These are phyloP conservation scores for Paraleonurus japonicus DNA, from an alignment of 257 asterid genomes.

Conservation along the genomic window DNA sequence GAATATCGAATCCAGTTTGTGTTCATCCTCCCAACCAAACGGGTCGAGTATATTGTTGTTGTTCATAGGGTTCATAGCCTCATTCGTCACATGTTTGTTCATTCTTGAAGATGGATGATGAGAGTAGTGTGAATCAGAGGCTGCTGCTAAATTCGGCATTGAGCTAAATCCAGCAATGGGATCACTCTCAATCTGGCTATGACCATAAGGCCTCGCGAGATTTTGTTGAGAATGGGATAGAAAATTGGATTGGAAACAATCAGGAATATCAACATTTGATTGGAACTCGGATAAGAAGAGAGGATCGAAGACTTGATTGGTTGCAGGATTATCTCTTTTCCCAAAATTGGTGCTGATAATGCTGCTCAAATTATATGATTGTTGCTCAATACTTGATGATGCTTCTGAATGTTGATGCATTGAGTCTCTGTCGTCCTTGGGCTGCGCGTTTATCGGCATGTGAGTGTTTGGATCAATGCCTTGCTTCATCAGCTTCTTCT, in stretches of 20 bases:
- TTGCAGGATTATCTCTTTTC: constrained; percentile 16
- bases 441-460: constrained; percentile 39
- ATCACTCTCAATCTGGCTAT: constrained; percentile 17
- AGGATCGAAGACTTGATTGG: constrained; percentile 57
- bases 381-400: constrained; percentile 7
- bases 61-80: not conserved
- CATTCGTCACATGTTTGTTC: too few relatives aligned
- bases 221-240: constrained; percentile 25
- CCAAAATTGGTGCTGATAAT: constrained; percentile 6
- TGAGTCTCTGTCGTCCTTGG: constrained; percentile 29
- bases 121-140: constrained; percentile 35
- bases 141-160: constrained; percentile 43
- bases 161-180: constrained; percentile 37
- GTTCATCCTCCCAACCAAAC: constrained; percentile 49
- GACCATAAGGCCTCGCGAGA: constrained; percentile 13
- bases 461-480: constrained; percentile 87
- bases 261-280: constrained; percentile 35
- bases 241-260: constrained; percentile 31
- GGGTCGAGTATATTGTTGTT: not conserved
- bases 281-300: constrained; percentile 57
- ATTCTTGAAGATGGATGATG: constrained; percentile 33
- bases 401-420: constrained; percentile 24
- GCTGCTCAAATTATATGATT: constrained; percentile 16
- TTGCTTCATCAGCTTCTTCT: constrained; percentile 72
- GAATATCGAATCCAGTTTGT: constrained; percentile 50